A percentile compares a stretch with the other conserved stretches of the same genome.
Conservation (phyloP, 1,284 basidiomycete genomes). For the Thecaphora thlaspeos region DNA sequence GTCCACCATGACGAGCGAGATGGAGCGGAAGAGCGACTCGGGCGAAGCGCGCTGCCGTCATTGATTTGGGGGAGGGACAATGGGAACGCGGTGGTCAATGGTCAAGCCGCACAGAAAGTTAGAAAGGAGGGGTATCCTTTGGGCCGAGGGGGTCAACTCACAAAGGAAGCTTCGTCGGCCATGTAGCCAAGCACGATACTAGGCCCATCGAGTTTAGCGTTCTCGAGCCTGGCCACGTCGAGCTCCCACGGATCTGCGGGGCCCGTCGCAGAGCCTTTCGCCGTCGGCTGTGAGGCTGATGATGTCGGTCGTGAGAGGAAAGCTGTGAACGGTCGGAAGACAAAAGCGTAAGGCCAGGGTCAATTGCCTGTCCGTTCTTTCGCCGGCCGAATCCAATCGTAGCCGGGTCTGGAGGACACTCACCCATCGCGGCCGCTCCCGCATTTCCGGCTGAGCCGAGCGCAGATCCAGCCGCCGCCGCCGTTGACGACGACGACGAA, state of each 20-base stretch:
- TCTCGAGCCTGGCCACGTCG: slow-evolving; percentile 24
- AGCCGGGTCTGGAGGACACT: background rate
- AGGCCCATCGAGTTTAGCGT: slow-evolving; percentile 29
- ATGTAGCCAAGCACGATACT: slow-evolving; percentile 48
- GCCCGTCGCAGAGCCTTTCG: background rate
- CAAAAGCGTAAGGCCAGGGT: too few species aligned
- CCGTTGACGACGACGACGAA: too few species aligned
- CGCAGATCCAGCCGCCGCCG: background rate
- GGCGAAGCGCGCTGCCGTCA: slow-evolving; percentile 22
- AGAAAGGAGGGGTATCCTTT: too few species aligned
- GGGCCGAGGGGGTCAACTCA: too few species aligned
- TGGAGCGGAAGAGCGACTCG: slow-evolving; percentile 50
- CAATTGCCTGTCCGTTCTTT: too few species aligned
- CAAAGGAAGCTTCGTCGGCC: slow-evolving; percentile 40
- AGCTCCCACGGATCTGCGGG: slow-evolving; percentile 30
- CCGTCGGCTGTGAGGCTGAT: too few species aligned
- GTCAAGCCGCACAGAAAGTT: too few species aligned
- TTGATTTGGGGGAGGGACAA: background rate
- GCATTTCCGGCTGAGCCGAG: background rate
- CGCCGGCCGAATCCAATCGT: too few species aligned
- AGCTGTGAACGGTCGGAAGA: too few species aligned
- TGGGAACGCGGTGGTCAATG: too few species aligned
- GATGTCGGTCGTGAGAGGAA: too few species aligned
- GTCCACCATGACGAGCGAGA: slow-evolving; percentile 48
- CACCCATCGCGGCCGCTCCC: background rate